Percentiles rank a stretch among this genome's conserved stretches.
Conservation (phyloP, 2,329 filamentous ascomycete species). For the Taxawa tesnikishii region DNA sequence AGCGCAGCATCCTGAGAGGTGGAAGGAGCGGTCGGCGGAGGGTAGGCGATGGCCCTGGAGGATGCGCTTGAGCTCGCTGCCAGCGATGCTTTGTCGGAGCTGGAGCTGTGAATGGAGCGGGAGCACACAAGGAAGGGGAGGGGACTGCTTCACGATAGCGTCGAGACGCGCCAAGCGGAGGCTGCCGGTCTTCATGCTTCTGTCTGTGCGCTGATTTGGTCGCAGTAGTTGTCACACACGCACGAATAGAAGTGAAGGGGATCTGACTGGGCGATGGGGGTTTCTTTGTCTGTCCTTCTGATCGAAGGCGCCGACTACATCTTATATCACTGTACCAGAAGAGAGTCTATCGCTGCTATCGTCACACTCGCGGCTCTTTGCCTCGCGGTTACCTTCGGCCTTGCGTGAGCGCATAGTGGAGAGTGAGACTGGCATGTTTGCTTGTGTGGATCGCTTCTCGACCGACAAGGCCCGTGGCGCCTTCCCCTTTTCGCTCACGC, state of each 20-base stretch:
- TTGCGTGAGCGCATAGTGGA: no score
- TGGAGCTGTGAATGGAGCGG: neutral
- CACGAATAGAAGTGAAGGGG: neutral
- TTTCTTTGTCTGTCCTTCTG: neutral
- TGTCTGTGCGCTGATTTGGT: neutral
- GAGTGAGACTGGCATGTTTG: no score
- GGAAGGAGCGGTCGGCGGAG: neutral
- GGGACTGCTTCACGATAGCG: neutral
- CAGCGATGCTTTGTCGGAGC: neutral
- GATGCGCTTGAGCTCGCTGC: neutral
- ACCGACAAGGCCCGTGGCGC: no score
- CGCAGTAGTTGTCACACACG: neutral
- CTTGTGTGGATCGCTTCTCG: no score
- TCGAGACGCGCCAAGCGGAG: constrained; percentile 1
- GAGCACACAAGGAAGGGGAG: neutral
- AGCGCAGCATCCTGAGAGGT: constrained; percentile 31
- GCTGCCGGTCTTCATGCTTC: neutral
- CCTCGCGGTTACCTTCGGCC: neutral
- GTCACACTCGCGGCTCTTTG: no score
- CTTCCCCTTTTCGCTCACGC: no score
- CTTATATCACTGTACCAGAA: no score
- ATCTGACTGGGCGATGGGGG: no score
- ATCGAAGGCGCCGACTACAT: no score
- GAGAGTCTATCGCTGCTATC: no score
- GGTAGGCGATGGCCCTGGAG: neutral